phyloP scores from a whole-genome alignment of 2,329 filamentous ascomycete genomes.

The Aureobasidium sp. region DNA sequence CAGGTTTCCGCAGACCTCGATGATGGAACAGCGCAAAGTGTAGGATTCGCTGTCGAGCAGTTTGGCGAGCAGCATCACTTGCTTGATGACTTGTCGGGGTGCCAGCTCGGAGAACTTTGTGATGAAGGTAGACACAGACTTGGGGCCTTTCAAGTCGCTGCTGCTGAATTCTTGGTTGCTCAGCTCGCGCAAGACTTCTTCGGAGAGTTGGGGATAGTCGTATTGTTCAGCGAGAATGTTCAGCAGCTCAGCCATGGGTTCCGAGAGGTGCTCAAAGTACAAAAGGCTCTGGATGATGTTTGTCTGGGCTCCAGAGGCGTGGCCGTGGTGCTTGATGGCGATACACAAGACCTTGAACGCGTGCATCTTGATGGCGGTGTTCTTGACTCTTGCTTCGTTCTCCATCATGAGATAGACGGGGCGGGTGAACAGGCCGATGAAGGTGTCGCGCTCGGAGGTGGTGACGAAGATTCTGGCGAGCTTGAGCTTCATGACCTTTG shows the following conservation, averaged over 20 bases:
- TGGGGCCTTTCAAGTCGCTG: conserved; percentile 89
- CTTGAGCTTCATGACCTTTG: conserved; percentile 89
- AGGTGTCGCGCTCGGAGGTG: conserved; percentile 91
- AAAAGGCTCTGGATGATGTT: conserved; percentile 96
- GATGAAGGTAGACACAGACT: conserved; percentile 91
- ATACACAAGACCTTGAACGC: conserved; percentile 95
- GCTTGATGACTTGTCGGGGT: conserved; percentile 87
- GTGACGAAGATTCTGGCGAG: conserved; percentile 89
- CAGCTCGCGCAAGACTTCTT: conserved; percentile 87
- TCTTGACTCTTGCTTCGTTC: conserved; percentile 87
- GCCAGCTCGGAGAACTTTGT: conserved; percentile 87
- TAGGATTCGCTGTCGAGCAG: conserved; percentile 96
- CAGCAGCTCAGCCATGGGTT: conserved; percentile 97
- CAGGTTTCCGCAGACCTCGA: conserved; percentile 95
- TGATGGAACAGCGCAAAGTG: conserved; percentile 83
- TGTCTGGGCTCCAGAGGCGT: conserved; percentile 93
- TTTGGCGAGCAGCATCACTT: conserved; percentile 92
- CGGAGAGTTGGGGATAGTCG: conserved; percentile 89
- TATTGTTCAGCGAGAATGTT: conserved; percentile 96
- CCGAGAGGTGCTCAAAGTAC: conserved; percentile 97
- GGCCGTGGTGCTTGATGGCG: conserved; percentile 93
- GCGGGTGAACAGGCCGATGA: conserved; percentile 82
- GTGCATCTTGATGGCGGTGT: conserved; percentile 84
- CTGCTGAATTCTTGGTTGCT: conserved; percentile 98
- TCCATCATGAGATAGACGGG: conserved; percentile 91